phyloP scores from a whole-genome alignment of 148 eudicot species.

The Persicaria maculosa region DNA sequence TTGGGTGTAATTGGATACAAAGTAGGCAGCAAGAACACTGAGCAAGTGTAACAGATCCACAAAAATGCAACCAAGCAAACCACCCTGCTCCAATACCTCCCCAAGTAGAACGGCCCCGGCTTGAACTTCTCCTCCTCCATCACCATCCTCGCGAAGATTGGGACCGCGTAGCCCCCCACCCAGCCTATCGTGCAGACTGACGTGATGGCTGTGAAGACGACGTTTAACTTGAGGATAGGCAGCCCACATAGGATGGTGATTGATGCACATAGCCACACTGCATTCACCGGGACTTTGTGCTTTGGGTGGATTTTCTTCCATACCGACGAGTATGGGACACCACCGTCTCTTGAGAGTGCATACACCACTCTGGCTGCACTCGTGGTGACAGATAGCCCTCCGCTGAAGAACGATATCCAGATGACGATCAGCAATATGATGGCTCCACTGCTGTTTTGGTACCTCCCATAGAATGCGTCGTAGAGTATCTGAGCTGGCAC shows the following conservation, averaged over 20 bases:
- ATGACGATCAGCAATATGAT: conserved; percentile 42
- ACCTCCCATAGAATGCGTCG: conserved; percentile 68
- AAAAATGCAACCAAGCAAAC: no score
- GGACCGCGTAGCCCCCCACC: no score
- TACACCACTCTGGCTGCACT: conserved; percentile 60
- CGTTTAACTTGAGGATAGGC: conserved; percentile 50
- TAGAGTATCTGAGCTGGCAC: conserved; percentile 68
- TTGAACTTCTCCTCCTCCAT: no score
- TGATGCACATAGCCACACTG: conserved; percentile 59
- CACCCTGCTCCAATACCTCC: no score
- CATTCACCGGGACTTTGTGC: conserved; percentile 60
- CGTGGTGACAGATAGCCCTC: conserved; percentile 43
- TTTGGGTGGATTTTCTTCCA: conserved; percentile 55
- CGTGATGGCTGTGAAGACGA: conserved; percentile 49
- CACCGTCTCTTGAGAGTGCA: conserved; percentile 55
- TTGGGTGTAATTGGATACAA: no score
- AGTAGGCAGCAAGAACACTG: no score
- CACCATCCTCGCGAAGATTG: no score
- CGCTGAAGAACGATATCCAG: conserved; percentile 60
- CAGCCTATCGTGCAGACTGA: conserved; percentile 58
- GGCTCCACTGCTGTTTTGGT: conserved; percentile 42
- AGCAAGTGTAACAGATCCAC: no score
- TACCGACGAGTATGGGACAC: conserved; percentile 42
- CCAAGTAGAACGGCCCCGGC: no score
- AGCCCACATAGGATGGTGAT: conserved; percentile 40